Evolutionary conservation across 2,329 filamentous ascomycete species (phyloP).

Genomic region (Epichloe uncinata): DNA sequence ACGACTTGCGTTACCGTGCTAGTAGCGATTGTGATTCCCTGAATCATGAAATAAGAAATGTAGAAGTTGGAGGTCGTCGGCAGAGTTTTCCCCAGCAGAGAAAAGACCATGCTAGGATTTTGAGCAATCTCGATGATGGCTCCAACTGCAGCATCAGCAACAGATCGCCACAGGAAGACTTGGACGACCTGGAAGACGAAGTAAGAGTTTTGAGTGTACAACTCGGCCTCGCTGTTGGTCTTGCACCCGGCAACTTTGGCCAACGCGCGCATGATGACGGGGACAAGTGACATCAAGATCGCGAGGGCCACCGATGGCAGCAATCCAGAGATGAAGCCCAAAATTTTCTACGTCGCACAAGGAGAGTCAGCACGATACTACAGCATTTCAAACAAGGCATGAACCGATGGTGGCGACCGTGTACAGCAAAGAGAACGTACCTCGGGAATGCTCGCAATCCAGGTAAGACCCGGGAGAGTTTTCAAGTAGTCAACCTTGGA

Average conservation of each 20-base stretch:
- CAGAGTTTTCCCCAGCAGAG: slow-evolving; percentile 55
- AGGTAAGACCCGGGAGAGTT: slow-evolving; percentile 54
- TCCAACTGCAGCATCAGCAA: slow-evolving; percentile 65
- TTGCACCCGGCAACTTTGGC: slow-evolving; percentile 71
- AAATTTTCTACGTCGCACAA: slow-evolving; percentile 29
- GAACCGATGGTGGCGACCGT: background rate
- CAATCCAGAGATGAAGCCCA: slow-evolving; percentile 72
- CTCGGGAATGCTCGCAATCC: slow-evolving; percentile 57
- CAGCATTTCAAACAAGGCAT: background rate
- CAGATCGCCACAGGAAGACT: slow-evolving; percentile 76
- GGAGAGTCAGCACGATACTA: background rate
- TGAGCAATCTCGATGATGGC: slow-evolving; percentile 50
- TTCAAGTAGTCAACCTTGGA: slow-evolving; percentile 70
- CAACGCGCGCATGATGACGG: slow-evolving; percentile 49
- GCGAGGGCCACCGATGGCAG: slow-evolving; percentile 69
- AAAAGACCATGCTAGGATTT: slow-evolving; percentile 47
- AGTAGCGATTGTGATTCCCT: slow-evolving; percentile 67
- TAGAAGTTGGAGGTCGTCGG: slow-evolving; percentile 89
- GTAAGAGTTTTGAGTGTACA: slow-evolving; percentile 85
- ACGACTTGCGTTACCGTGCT: slow-evolving; percentile 55
- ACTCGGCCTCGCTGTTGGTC: slow-evolving; percentile 65
- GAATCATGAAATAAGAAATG: slow-evolving; percentile 76
- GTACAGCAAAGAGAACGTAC: slow-evolving; percentile 8
- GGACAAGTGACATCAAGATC: slow-evolving; percentile 71
- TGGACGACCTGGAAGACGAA: slow-evolving; percentile 89